Evolutionary conservation across 441 rosid species (phyloP), one percentile per base, ranked within the genome.

Genomic region (Brassica hybrid): DNA sequence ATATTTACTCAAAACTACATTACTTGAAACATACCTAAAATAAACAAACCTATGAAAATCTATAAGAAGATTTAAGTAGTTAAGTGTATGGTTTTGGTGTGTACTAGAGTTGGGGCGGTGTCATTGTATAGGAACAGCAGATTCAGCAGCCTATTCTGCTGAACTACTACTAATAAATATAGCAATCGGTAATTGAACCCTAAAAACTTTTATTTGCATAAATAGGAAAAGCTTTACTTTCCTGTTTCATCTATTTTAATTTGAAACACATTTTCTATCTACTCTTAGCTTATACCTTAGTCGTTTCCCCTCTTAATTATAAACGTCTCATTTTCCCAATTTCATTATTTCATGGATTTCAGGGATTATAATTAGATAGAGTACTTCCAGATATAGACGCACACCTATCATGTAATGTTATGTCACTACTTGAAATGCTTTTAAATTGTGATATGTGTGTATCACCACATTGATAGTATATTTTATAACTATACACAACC

Each of bases 91-190:
- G 27, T 63, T 52, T 32, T 59, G 6, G 64, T 68, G 59, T 7
- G 74, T 68, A 68, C 18, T 67, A 79, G 81, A 73, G 66, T 68
- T 68, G 41, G 36, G 71, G 78, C 82, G 21, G 75, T 69, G 82
- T 73, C 82, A 74, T 74, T 69, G 78, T 74, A 41, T 69, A 79
- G 82, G 75, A 79, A 69, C 78, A 54, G 64, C 65, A 56, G 30
- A 52, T 73, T 23, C 64, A 59, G 71, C 82, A 79, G 81, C 73
- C 77, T 78, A 72, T 36, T 67, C 75, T 72, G 61, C 25, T 14
- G 17, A 70, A 50, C 57, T 50, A 50, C 57, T 50, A 52, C 41
- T 70, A 64, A 16, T 50, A 34, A 59, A 5, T 71, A 60, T 12
- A 60, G 77, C 34, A 72, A 78, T 60, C 7, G 69, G 77, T 67